Evolutionary conservation across 2,329 filamentous ascomycete species (phyloP), one percentile per base, ranked within the genome.

Genomic region (Drechslerella stenobrocha): DNA sequence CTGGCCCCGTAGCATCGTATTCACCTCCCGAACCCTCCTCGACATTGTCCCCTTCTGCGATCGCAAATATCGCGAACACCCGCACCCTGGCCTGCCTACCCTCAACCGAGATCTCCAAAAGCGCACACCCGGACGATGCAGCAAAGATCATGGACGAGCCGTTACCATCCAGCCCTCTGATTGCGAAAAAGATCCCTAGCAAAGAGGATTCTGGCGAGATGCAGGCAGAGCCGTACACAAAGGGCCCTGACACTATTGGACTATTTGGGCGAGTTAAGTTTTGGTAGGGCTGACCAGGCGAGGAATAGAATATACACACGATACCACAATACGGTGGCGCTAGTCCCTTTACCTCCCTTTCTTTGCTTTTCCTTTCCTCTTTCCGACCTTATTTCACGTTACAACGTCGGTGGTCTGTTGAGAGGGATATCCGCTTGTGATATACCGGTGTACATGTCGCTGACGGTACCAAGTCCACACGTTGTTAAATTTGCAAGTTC

Each of bases 141-240:
- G 64, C 64, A 9, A 69, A 61, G 23, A 69, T 69, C 23, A 69
- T 69, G 64, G 64, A 69, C 40, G 51, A 61, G 9, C 64, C 64
- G 9, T 51, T 69, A 15, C 64, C 64, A 2, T 57, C 51, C 1
- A 69, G 56, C 34, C 64, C 58, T 2, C 20, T 69, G 15, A 69
- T 58, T 9, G 64, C 64, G 18, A 69, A 69, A 23, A 69, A 69
- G 40, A 67, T 69, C 32, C 64, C 64, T 4, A 69, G 57, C 20
- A 69, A 63, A 40, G 64, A 69, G n/a, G 52, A 69, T 28, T 67
- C 48, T 13, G 58, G 64, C 8, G 64, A 69, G 52, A 69, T 63
- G 56, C 64, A 69, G 23, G 64, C 64, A 6, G 64, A 69, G 9
- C 64, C 64, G 0, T 69, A 69, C 24, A 63, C 64, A 7, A 60